Percentiles rank a stretch among this genome's conserved stretches.
Conservation (phyloP, 2,329 filamentous ascomycete species). For the Paradendryphiella salina region DNA sequence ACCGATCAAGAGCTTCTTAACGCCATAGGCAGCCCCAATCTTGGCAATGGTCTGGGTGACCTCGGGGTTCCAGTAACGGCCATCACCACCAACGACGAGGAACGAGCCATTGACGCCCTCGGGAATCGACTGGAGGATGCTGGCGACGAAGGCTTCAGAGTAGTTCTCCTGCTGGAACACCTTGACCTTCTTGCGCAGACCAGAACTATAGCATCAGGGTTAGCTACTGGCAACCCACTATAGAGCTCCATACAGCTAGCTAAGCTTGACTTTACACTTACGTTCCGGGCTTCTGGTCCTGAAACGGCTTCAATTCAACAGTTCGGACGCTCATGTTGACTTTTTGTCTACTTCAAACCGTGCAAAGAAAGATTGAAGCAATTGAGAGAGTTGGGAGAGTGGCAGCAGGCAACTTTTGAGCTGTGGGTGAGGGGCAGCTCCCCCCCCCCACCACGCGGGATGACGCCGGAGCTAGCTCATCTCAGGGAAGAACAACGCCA, state of each 20-base stretch:
- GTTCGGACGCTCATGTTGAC: conserved; percentile 69
- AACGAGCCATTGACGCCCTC: conserved; percentile 86
- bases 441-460: conserved; percentile 31
- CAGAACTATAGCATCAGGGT: conserved; percentile 66
- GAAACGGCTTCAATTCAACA: conserved; percentile 81
- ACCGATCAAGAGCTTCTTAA: conserved; percentile 97
- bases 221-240: conserved; percentile 27
- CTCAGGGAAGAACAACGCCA: conserved; percentile 15
- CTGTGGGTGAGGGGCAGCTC: conserved; percentile 32
- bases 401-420: conserved; percentile 36
- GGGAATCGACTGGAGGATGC: conserved; percentile 93
- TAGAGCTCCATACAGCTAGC: conserved; percentile 7
- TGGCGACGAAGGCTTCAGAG: conserved; percentile 92
- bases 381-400: conserved; percentile 18
- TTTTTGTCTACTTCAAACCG: conserved; percentile 27
- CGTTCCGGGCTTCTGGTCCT: conserved; percentile 99
- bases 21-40: conserved; percentile 94
- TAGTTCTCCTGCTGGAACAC: conserved; percentile 96
- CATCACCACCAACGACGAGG: conserved; percentile 96
- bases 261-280: conserved; percentile 59
- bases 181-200: conserved; percentile 97
- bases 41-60: conserved; percentile 96
- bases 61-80: conserved; percentile 95
- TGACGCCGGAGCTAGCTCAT: conserved; percentile 35
- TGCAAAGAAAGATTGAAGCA: conserved; percentile 26